Percentiles rank a stretch among this genome's conserved stretches.
Conservation (phyloP, 1,139 yeast species). For the Pichia sp. region DNA sequence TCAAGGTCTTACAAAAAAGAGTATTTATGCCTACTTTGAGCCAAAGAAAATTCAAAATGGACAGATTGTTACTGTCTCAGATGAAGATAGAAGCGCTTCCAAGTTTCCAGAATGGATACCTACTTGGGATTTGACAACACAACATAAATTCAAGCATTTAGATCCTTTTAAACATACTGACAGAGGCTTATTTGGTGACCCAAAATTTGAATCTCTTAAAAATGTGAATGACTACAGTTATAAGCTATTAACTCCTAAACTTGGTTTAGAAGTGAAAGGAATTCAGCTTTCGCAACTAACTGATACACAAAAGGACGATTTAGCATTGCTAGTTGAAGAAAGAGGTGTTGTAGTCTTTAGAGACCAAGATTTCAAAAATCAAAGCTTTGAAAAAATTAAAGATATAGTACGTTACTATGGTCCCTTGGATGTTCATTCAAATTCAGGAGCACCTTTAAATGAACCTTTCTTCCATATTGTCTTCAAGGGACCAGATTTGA, state of each 20-base stretch:
- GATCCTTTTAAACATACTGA: neutral
- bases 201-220: neutral
- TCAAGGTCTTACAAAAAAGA: too few species aligned
- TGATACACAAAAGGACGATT: slow-evolving; percentile 45
- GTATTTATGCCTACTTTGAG: too few species aligned
- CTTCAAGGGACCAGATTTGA: too few species aligned
- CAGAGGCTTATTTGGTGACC: neutral
- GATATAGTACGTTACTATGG: too few species aligned
- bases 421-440: too few species aligned
- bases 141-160: neutral
- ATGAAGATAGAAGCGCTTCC: neutral
- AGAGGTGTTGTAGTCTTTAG: slow-evolving; percentile 42
- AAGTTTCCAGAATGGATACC: neutral
- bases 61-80: too few species aligned
- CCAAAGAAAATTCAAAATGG: too few species aligned
- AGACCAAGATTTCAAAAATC: too few species aligned
- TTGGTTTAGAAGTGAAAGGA: slow-evolving; percentile 49
- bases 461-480: too few species aligned
- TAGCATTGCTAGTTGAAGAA: slow-evolving; percentile 42
- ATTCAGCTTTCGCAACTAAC: slow-evolving; percentile 41
- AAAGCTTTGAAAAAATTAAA: too few species aligned
- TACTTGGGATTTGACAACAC: neutral
- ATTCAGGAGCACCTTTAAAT: too few species aligned
- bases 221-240: slow-evolving; percentile 24
- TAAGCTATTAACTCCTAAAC: slow-evolving; percentile 41